phyloP scores from a whole-genome alignment of 2,329 filamentous ascomycete genomes.

The Zopfia rhizophila region DNA sequence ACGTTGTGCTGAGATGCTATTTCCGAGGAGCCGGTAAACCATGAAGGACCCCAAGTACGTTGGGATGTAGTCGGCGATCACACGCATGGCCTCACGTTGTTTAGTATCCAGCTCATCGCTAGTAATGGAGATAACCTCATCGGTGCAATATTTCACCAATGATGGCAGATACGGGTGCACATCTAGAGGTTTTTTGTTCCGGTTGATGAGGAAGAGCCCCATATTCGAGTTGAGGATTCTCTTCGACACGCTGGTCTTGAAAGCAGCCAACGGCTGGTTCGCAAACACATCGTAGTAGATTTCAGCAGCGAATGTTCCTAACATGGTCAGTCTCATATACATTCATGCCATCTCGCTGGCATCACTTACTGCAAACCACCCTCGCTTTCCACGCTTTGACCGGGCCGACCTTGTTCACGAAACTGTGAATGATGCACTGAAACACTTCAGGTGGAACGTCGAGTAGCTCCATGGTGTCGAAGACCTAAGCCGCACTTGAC shows the following conservation, averaged over 20 bases:
- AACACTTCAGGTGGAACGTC: slow-evolving; percentile 18
- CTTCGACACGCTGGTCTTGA: not conserved
- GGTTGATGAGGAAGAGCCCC: slow-evolving; percentile 3
- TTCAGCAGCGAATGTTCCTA: slow-evolving; percentile 12
- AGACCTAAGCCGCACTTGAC: too few relatives aligned
- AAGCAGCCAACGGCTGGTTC: slow-evolving; percentile 5
- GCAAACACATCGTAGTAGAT: slow-evolving; percentile 10
- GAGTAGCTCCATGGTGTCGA: slow-evolving; percentile 11
- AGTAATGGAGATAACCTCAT: too few relatives aligned
- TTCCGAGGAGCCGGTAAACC: too few relatives aligned
- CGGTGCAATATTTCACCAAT: too few relatives aligned
- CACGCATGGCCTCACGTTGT: too few relatives aligned
- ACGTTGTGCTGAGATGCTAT: too few relatives aligned
- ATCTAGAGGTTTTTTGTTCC: slow-evolving; percentile 1
- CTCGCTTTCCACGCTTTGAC: slow-evolving; percentile 14
- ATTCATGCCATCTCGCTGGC: too few relatives aligned
- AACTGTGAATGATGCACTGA: slow-evolving; percentile 12
- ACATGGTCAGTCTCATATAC: not conserved
- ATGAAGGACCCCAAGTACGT: too few relatives aligned
- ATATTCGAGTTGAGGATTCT: slow-evolving; percentile 1
- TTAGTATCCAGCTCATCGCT: too few relatives aligned
- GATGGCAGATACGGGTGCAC: too few relatives aligned
- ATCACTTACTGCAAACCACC: slow-evolving; percentile 18
- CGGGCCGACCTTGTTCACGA: slow-evolving; percentile 7
- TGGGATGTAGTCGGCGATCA: too few relatives aligned